These are phyloP conservation scores for Loxodes magnus DNA, from an alignment of 73 alveolate genomes.

Conservation along the genomic window DNA sequence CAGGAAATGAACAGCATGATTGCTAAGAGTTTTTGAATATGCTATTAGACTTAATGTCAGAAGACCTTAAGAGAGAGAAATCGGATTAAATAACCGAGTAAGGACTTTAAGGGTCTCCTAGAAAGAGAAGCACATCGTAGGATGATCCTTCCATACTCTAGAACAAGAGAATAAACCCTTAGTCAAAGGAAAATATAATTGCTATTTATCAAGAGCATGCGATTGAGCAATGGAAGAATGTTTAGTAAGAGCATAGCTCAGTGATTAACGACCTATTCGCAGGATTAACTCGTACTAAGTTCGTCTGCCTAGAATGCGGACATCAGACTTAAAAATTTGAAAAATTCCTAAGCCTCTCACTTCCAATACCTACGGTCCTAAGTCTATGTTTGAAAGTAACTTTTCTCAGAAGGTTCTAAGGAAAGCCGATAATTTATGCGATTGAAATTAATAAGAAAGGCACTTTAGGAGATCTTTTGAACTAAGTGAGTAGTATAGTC, in stretches of 20 bases:
- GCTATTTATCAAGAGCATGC: constrained; percentile 6
- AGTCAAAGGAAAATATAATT: no score
- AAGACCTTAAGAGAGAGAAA: constrained; percentile 11
- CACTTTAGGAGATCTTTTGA: no score
- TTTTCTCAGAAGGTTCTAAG: constrained; percentile 3
- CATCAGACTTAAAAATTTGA: constrained; percentile 19
- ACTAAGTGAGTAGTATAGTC: no score
- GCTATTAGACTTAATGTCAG: constrained; percentile 18
- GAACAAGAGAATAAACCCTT: no score
- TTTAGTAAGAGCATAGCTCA: constrained; percentile 19
- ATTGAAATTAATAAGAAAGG: no score
- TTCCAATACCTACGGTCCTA: constrained; percentile 36
- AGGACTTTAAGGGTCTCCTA: no score
- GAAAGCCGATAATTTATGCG: no score
- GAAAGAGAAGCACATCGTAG: no score
- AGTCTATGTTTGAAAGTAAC: constrained; percentile 4
- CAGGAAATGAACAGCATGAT: constrained; percentile 38
- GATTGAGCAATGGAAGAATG: constrained; percentile 5
- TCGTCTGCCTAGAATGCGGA: constrained; percentile 21
- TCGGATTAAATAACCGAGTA: no score
- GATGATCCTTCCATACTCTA: no score
- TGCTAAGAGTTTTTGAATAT: constrained; percentile 32
- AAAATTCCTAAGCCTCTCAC: constrained; percentile 20
- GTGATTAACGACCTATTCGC: constrained; percentile 30
- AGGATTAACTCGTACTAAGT: constrained; percentile 32